Evolutionary conservation across 1,139 yeast genomes (phyloP).

Genomic region (Blastobotrys buckinghamii): DNA sequence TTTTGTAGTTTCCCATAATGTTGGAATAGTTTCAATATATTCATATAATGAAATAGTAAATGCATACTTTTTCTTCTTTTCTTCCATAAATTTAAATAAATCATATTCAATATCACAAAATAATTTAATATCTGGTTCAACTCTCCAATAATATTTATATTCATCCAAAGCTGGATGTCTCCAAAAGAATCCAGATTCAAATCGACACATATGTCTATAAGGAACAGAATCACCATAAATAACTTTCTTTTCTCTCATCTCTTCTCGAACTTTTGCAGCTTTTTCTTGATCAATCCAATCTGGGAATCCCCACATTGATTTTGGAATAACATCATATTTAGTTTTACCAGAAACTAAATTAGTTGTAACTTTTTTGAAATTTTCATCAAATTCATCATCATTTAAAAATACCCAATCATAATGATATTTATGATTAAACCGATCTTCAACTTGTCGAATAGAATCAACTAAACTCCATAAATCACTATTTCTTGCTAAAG

Average conservation of each 20-base stretch:
- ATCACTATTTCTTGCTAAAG: constrained; percentile 68
- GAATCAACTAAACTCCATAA: constrained; percentile 52
- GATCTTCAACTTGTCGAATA: constrained; percentile 59
- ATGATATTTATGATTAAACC: constrained; percentile 59
- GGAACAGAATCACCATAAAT: constrained; percentile 64
- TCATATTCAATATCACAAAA: constrained; percentile 82
- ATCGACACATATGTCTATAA: constrained; percentile 89
- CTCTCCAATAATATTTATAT: constrained; percentile 92
- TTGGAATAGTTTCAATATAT: constrained; percentile 70
- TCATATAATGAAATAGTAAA: constrained; percentile 84
- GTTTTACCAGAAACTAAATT: constrained; percentile 54
- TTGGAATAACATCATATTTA: constrained; percentile 60
- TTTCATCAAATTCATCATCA: constrained; percentile 53
- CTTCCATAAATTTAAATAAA: constrained; percentile 77
- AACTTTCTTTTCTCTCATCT: constrained; percentile 44
- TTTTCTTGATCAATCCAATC: constrained; percentile 56
- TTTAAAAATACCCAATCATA: constrained; percentile 79
- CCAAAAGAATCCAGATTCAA: constrained; percentile 87
- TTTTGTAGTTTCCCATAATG: constrained; percentile 75
- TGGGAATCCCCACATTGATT: constrained; percentile 74
- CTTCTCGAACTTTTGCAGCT: constrained; percentile 50
- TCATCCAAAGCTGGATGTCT: constrained; percentile 66
- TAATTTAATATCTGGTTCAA: constrained; percentile 82
- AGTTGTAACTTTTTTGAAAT: constrained; percentile 43
- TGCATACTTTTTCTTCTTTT: constrained; percentile 66